Evolutionary conservation across 2,329 filamentous ascomycete species (phyloP), one percentile per base, ranked within the genome.

Genomic region (Hymenoscyphus infarciens): DNA sequence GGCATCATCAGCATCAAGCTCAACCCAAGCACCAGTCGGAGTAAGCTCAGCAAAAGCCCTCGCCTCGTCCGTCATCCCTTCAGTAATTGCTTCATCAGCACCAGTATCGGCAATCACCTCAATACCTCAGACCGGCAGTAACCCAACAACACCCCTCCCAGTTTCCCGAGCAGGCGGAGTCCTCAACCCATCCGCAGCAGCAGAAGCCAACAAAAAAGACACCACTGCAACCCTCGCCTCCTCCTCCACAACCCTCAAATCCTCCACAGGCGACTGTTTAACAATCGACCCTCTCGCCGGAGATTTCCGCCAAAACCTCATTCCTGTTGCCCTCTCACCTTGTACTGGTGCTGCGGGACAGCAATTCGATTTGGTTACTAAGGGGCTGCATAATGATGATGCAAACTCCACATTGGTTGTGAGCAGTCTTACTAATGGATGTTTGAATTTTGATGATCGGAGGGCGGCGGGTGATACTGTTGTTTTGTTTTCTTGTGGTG

Each of bases 401-500:
- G 67, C 71, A 6, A 70, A 75, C 42, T 75, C 77, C 45, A 79
- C 80, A 65, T 74, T 85, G 52, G 71, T 86, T 29, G 83, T 85
- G 31, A 85, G 79, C 77, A 81, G 80, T 1, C 71, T 83, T 74
- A 86, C 82, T 0, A 77, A 85, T 65, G 83, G 83, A 29, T 87
- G 83, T 70, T 73, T 85, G 66, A 86, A 83, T 73, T 84, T 84
- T 66, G 83, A 87, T 67, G 77, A 79, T 5, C 77, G 83, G 56
- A 77, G 82, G 31, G 72, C 76, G 0, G 75, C 77, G 2, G 82
- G 81, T 11, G 80, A 81, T 68, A 82, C 83, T 66, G 81, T 84
- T 15, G 68, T 81, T 38, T 75, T 86, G 27, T 86, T 86, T 68
- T 83, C 81, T 10, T 86, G 83, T 66, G 83, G 83, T 56, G 83